A percentile compares a stretch with the other conserved stretches of the same genome.
These are phyloP conservation scores for Paxillus involutus DNA, from an alignment of 768 basidiomycete species.

Conservation along the genomic window DNA sequence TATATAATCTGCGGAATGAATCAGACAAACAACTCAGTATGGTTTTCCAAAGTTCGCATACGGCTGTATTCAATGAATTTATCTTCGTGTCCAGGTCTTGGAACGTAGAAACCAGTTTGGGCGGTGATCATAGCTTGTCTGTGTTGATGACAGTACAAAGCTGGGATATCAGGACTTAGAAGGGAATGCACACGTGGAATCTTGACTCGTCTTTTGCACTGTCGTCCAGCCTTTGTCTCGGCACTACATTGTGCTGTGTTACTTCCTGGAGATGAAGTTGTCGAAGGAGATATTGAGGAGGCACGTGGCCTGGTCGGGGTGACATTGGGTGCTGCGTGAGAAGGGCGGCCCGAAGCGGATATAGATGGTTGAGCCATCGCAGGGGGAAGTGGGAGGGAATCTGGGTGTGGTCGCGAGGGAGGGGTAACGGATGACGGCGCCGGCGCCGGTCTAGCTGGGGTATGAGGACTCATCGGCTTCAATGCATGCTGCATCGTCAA, in stretches of 20 bases:
- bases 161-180: slow-evolving; percentile 26
- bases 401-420: slow-evolving; percentile 36
- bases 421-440: slow-evolving; percentile 15
- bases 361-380: neutral
- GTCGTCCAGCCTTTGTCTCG: slow-evolving; percentile 61
- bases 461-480: slow-evolving; percentile 4
- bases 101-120: slow-evolving; percentile 58
- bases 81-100: slow-evolving; percentile 35
- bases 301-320: slow-evolving; percentile 22
- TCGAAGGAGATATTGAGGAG: slow-evolving; percentile 15
- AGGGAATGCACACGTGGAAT: slow-evolving; percentile 27
- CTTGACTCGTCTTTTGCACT: slow-evolving; percentile 62
- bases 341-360: slow-evolving; percentile 1
- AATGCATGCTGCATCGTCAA: slow-evolving; percentile 38
- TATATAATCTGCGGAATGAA: slow-evolving; percentile 54
- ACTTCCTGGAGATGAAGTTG: slow-evolving; percentile 17
- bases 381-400: slow-evolving; percentile 16
- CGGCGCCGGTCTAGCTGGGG: slow-evolving; percentile 15
- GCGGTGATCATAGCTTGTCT: slow-evolving; percentile 46
- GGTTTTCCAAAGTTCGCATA: slow-evolving; percentile 26
- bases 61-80: slow-evolving; percentile 61
- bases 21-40: slow-evolving; percentile 2
- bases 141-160: slow-evolving; percentile 66
- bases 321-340: slow-evolving; percentile 11
- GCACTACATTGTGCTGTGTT: slow-evolving; percentile 54